These are phyloP conservation scores for Olyra latifolia DNA, from an alignment of 176 grass and related monocot genomes.

Conservation along the genomic window DNA sequence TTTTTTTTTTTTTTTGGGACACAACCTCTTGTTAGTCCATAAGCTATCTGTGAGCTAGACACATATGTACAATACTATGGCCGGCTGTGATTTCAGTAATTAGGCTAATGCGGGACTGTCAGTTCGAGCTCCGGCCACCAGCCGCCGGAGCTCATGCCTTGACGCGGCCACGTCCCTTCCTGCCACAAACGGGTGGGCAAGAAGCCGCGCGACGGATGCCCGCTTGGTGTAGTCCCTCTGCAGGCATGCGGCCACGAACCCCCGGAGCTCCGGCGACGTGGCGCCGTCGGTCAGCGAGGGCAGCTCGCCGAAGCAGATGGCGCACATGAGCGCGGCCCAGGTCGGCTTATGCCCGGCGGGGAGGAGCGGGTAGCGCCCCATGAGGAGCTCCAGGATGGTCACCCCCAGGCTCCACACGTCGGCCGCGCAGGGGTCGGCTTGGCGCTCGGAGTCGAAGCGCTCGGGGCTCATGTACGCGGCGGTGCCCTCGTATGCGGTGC, in stretches of 20 bases:
- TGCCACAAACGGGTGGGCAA: constrained; percentile 48
- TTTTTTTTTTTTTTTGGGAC: no score
- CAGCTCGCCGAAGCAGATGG: constrained; percentile 51
- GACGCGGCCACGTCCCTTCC: constrained; percentile 24
- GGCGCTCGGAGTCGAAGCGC: constrained; percentile 47
- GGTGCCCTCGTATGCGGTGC: constrained; percentile 41
- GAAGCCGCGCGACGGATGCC: constrained; percentile 41
- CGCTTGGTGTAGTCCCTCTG: constrained; percentile 42
- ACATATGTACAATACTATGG: background rate
- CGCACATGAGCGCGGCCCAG: constrained; percentile 63
- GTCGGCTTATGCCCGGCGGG: constrained; percentile 42
- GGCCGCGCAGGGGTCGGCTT: constrained; percentile 38
- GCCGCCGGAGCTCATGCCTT: constrained; percentile 18
- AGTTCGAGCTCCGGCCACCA: constrained; percentile 24
- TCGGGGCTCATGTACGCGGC: constrained; percentile 61
- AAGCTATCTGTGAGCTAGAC: background rate
- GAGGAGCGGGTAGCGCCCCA: constrained; percentile 57
- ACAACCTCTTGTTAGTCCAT: background rate
- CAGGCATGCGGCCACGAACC: constrained; percentile 43
- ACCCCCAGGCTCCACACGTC: constrained; percentile 59
- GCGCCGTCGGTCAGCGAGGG: background rate
- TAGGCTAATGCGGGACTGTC: background rate
- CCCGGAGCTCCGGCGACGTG: constrained; percentile 33
- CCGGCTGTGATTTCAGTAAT: background rate
- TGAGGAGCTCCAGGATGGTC: constrained; percentile 39